phyloP scores from a whole-genome alignment of 2,329 filamentous ascomycete genomes.

The Neopestalotiopsis sp. region DNA sequence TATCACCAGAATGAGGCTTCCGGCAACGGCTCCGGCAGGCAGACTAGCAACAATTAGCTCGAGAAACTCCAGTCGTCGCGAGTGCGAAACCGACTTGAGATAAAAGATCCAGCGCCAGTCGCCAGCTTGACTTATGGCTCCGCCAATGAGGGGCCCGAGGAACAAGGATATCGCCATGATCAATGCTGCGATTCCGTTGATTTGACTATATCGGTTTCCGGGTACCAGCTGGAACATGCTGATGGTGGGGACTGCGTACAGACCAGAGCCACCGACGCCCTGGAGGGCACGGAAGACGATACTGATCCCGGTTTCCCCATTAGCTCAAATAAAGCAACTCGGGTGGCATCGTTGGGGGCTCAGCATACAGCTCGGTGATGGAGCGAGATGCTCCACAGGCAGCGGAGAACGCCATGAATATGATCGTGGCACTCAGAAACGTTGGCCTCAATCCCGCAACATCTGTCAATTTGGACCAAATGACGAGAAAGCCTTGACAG shows the following conservation, averaged over 20 bases:
- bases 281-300: conserved; percentile 45
- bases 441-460: too few relatives aligned
- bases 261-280: conserved; percentile 52
- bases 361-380: not conserved
- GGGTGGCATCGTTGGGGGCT: not conserved
- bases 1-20: not conserved
- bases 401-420: conserved; percentile 43
- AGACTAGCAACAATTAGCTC: too few relatives aligned
- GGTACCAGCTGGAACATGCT: conserved; percentile 44
- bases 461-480: too few relatives aligned
- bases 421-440: conserved; percentile 39
- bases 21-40: not conserved
- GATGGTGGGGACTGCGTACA: conserved; percentile 48
- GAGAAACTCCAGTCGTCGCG: too few relatives aligned
- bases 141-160: conserved; percentile 50
- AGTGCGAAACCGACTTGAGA: conserved; percentile 44
- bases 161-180: conserved; percentile 47
- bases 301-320: conserved; percentile 34
- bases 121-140: conserved; percentile 44
- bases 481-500: too few relatives aligned
- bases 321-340: not conserved
- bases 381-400: not conserved
- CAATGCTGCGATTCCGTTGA: conserved; percentile 40
- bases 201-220: conserved; percentile 37
- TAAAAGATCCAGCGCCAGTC: conserved; percentile 55